Percentiles rank a stretch among this genome's conserved stretches.
Evolutionary conservation across 208 protist genomes (phyloP).

Genomic region (Paratrypanosoma confusum): DNA sequence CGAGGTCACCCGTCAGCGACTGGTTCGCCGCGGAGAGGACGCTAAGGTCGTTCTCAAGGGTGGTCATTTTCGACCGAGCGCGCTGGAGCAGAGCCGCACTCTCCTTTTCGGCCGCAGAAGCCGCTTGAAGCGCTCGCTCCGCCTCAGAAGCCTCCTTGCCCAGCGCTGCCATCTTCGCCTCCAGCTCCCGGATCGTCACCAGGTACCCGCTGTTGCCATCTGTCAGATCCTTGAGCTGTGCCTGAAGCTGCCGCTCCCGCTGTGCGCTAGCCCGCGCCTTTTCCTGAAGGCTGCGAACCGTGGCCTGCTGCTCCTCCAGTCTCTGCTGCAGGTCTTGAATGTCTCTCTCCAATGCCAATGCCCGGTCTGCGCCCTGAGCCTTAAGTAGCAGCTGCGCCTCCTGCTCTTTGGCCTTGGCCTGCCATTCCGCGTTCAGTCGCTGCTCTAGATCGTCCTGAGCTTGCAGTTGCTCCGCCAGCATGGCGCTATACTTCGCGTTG

Average conservation of each 20-base stretch:
- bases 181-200: constrained; percentile 4
- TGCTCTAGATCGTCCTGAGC: constrained; percentile 59
- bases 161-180: constrained; percentile 13
- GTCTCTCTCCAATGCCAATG: constrained; percentile 7
- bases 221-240: constrained; percentile 11
- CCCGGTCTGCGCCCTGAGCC: no score
- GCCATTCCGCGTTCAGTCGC: constrained; percentile 31
- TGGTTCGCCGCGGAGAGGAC: background rate
- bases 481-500: constrained; percentile 88
- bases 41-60: background rate
- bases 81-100: no score
- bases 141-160: constrained; percentile 6
- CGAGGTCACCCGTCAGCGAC: no score
- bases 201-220: background rate
- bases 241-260: constrained; percentile 2
- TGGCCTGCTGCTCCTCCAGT: constrained; percentile 11
- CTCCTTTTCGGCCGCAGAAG: no score
- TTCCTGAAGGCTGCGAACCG: constrained; percentile 16
- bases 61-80: no score
- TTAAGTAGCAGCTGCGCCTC: constrained; percentile 16
- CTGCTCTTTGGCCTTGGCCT: constrained; percentile 16
- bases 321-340: background rate
- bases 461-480: constrained; percentile 85
- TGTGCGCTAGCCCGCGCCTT: constrained; percentile 15
- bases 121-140: background rate